These are phyloP conservation scores for Tricholoma furcatifolium DNA, from an alignment of 768 basidiomycete species.

Conservation along the genomic window DNA sequence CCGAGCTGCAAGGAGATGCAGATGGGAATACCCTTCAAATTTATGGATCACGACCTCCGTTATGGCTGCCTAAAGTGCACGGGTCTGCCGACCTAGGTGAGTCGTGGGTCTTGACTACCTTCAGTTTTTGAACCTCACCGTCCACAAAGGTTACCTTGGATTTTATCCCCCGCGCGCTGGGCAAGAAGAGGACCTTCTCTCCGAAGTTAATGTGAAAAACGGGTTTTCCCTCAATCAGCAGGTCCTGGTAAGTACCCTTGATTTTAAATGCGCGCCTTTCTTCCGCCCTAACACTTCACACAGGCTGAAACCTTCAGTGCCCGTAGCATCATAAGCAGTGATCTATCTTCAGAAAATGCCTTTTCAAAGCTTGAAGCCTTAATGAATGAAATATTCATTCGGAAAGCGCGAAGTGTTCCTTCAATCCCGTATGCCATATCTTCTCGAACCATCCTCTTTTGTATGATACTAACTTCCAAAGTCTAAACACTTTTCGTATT, in stretches of 20 bases:
- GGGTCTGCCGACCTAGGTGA: conserved; percentile 67
- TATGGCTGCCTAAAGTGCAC: conserved; percentile 73
- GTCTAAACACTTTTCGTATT: conserved; percentile 70
- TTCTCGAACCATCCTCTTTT: background rate
- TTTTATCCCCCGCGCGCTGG: conserved; percentile 74
- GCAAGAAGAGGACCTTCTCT: conserved; percentile 74
- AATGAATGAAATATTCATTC: conserved; percentile 73
- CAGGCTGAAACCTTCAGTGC: conserved; percentile 68
- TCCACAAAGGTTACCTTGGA: conserved; percentile 61
- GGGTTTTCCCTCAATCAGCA: conserved; percentile 56
- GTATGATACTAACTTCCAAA: conserved; percentile 21
- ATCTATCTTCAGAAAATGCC: conserved; percentile 48
- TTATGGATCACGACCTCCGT: conserved; percentile 67
- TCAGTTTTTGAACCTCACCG: background rate
- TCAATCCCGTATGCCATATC: conserved; percentile 57
- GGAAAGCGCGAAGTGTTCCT: conserved; percentile 55
- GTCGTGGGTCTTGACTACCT: background rate
- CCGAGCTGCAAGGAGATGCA: conserved; percentile 33
- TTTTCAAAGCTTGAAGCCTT: conserved; percentile 66
- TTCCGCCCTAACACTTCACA: background rate
- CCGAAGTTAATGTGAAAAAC: conserved; percentile 60
- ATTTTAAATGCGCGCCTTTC: background rate
- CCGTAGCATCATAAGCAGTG: conserved; percentile 49
- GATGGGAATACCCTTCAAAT: conserved; percentile 36
- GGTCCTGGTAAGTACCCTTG: conserved; percentile 55